Conservation (phyloP, 78 protist genomes). For the Mantamonas sphyraenae region DNA sequence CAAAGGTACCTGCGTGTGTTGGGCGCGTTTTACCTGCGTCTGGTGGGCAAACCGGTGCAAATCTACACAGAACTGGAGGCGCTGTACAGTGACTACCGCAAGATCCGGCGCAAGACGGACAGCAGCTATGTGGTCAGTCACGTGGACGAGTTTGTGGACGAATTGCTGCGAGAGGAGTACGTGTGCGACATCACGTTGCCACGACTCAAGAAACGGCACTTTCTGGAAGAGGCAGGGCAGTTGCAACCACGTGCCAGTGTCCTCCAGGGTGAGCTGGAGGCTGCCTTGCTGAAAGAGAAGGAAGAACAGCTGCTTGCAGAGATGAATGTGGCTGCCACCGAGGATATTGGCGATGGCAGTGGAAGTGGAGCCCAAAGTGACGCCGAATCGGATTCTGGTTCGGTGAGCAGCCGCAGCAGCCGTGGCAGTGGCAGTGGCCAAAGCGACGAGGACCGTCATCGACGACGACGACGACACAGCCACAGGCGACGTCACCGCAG, state of each 20-base stretch:
- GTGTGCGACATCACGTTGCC: conserved; percentile 77
- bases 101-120: conserved; percentile 12
- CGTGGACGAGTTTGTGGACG: conserved; percentile 83
- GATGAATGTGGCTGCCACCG: background rate
- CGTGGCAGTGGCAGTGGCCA: too few relatives aligned
- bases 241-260: conserved; percentile 37
- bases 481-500: conserved; percentile 2
- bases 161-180: conserved; percentile 44
- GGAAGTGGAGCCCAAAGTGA: background rate
- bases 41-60: conserved; percentile 66
- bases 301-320: conserved; percentile 13
- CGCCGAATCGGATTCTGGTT: too few relatives aligned
- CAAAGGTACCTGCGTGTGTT: conserved; percentile 71
- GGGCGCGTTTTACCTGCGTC: conserved; percentile 89
- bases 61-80: conserved; percentile 81
- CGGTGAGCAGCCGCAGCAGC: too few relatives aligned
- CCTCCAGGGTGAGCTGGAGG: conserved; percentile 58
- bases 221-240: conserved; percentile 3
- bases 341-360: background rate
- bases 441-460: too few relatives aligned
- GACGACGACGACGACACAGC: background rate
- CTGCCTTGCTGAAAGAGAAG: conserved; percentile 6
- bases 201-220: conserved; percentile 35
- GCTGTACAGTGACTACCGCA: conserved; percentile 74
- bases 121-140: conserved; percentile 2